Evolutionary conservation across 331 rosid species (phyloP).

Genomic region (Ulmus americana): DNA sequence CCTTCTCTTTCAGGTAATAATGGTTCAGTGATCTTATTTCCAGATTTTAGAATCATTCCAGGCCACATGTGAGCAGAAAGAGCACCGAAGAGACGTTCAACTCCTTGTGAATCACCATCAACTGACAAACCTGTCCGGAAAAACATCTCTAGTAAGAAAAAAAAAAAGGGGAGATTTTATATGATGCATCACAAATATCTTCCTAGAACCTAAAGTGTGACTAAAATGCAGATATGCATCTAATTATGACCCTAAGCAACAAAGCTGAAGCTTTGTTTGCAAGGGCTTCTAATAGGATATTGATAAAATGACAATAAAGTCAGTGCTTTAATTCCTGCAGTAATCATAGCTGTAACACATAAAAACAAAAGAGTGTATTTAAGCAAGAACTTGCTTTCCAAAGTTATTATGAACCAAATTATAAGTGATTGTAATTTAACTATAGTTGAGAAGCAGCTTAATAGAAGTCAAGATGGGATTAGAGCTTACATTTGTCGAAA

Average conservation of each 20-base stretch:
- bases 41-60: slow-evolving; percentile 83
- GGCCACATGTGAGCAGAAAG: slow-evolving; percentile 95
- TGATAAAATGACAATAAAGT: not conserved
- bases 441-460: not conserved
- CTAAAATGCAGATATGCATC: not conserved
- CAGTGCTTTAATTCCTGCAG: not conserved
- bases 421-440: not conserved
- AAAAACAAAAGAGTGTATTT: not conserved
- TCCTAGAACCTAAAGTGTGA: not conserved
- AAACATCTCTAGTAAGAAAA: not conserved
- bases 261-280: not conserved
- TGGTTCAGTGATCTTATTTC: slow-evolving; percentile 56
- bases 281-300: not conserved
- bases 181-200: not conserved
- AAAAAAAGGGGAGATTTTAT: no score
- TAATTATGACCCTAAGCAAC: not conserved
- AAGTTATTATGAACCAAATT: not conserved
- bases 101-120: slow-evolving; percentile 83
- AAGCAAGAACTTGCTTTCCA: slow-evolving; percentile 10
- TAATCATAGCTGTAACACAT: not conserved
- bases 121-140: slow-evolving; percentile 52
- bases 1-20: slow-evolving; percentile 43
- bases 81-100: slow-evolving; percentile 79
- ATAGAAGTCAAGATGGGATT: slow-evolving; percentile 12
- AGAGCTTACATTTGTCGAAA: slow-evolving; percentile 68